Base-by-base conservation (phyloP, 768 basidiomycete species). In the Suillus hirtellus region DNA sequence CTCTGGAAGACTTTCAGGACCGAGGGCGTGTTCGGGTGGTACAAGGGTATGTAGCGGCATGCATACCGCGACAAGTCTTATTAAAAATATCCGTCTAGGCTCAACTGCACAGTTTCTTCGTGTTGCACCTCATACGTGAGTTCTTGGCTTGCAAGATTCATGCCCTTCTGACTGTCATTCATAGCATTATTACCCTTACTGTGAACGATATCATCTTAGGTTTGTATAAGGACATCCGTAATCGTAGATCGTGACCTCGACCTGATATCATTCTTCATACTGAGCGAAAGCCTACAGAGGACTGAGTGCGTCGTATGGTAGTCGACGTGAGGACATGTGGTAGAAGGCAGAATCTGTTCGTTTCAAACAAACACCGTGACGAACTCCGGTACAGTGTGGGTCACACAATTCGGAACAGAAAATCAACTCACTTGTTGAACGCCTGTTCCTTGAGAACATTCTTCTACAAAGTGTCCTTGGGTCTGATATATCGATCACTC, bases 21-120 rank as follows among this genome's bases (percentile, higher is more conserved):
- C 0, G 97, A 99, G 77, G 97, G 97, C 34, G 77, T 95, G 15
- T 79, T 85, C 21, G 96, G 93, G n/a, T 93, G 90, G 91, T 99
- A 99, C 80, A 98, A 98, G 81, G 96, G 94, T 86, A 67, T 61
- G 70, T 66, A 43, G 14, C 27, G 63, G 7, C 15, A 56, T 24
- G 38, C n/a, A 56, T 40, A 56, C 4, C 4, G 15, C 15, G 15
- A 56, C 21, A 40, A 27, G 8, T 10, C 55, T 40, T 24, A 24
- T 27, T 10, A 3, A 60, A 64, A 58, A 43, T 52, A 3, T 12
- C 4, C 42, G 52, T 58, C 58, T 66, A 94, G 92, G 96, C 47
- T 94, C 94, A 2, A 93, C 93, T 0, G 95, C 96, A 4, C 96
- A 98, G 75, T 93, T 97, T 76, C 72, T 96, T 68, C 85, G 95